Base-by-base conservation (phyloP, 2,329 filamentous ascomycete genomes). In the Fusarium cyanostomum region DNA sequence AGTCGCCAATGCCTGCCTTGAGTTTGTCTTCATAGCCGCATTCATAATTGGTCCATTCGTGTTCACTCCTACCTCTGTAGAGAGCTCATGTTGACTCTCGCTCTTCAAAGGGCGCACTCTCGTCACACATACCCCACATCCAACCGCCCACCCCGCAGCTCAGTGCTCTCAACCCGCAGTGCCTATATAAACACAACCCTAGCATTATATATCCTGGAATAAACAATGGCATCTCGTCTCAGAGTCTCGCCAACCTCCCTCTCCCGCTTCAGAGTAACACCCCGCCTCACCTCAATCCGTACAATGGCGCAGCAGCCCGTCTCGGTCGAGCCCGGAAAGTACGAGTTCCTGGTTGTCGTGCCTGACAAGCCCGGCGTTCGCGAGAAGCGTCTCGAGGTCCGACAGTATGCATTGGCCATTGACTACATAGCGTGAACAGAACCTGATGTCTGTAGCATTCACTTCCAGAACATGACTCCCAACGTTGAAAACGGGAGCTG, bases 301-400 rank as follows among this genome's bases (percentile, higher is more conserved):
- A 68, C 67, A 63, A 77, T 77, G 74, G 41, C 51, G 10, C 56
- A 59, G 15, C 54, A 59, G 15, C 54, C 74, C 18, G 61, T 70
- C 24, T 60, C 74, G 21, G 44, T 67, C 28, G 39, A 64, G 21
- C 41, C 50, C 11, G 69, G 66, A 33, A 84, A 83, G 72, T 83
- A 79, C 59, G 87, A 91, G 75, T 92, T 88, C 80, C 83, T 92
- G 33, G 87, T 89, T 68, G 81, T 92, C 56, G 72, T 91, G 33
- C 89, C 88, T 11, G 89, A 92, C 75, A 85, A 87, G 74, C 83
- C 87, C 2, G 86, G 84, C 35, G 80, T 76, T 16, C 77, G 83
- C 57, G 81, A 81, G 64, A 89, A 89, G 81, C 81, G 89, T 52
- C 77, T 91, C 24, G 84, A 86, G 66, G 81, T 87, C 41, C 80